phyloP scores from a whole-genome alignment of 2,329 filamentous ascomycete species.

The Fusarium bactridioides region DNA sequence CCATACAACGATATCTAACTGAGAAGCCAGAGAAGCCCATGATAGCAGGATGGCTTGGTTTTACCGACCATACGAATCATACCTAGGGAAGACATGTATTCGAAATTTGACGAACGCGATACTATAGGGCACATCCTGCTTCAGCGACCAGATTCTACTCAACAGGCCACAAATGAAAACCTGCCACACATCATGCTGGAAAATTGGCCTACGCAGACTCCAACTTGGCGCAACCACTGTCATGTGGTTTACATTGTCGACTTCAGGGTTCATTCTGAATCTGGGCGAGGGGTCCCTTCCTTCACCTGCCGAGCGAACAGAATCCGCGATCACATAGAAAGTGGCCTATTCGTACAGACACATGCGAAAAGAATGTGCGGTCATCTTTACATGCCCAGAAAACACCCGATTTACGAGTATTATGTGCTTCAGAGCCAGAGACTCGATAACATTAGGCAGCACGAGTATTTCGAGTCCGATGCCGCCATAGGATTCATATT shows the following conservation, averaged over 20 bases:
- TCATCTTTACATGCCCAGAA: slow-evolving; percentile 16
- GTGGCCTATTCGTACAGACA: slow-evolving; percentile 27
- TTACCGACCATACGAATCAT: neutral
- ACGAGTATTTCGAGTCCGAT: slow-evolving; percentile 18
- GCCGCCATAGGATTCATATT: slow-evolving; percentile 24
- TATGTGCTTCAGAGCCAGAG: slow-evolving; percentile 7
- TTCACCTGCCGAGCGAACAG: neutral
- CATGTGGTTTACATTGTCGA: slow-evolving; percentile 26
- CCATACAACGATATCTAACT: neutral
- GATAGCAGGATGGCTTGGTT: neutral
- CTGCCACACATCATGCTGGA: neutral
- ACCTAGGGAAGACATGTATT: neutral
- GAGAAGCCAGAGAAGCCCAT: neutral
- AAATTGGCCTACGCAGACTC: neutral
- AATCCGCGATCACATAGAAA: slow-evolving; percentile 4
- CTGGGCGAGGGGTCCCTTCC: neutral
- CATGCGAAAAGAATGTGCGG: slow-evolving; percentile 5
- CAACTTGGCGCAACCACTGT: slow-evolving; percentile 22
- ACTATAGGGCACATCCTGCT: no score
- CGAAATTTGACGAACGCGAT: neutral
- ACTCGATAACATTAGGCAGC: neutral
- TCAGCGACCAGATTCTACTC: neutral
- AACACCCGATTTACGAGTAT: neutral
- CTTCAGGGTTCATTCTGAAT: neutral
- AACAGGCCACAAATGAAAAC: neutral